Evolutionary conservation across 2,329 filamentous ascomycete genomes (phyloP), one percentile per base, ranked within the genome.

Genomic region (Parafenestella ontariensis): DNA sequence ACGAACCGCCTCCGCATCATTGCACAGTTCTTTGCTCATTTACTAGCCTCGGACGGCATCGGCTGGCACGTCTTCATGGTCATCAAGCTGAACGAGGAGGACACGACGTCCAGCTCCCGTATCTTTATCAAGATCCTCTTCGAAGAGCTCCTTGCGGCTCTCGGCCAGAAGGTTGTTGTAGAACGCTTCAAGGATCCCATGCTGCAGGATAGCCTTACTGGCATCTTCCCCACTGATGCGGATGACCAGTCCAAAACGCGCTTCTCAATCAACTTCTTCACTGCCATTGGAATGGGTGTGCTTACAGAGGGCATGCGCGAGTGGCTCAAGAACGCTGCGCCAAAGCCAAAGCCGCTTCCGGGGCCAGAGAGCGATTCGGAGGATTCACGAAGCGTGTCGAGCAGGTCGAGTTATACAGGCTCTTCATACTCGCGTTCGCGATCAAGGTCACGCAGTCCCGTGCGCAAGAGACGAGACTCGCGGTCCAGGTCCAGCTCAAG

Each of bases 251-350:
- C 91, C 71, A 95, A 97, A 77, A 92, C 93, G 34, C 88, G 94
- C 49, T 99, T 99, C 82, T 91, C 93, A 46, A 96, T 99, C 87
- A 99, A 99, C 78, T 99, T 97, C 83, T 98, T 99, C 76, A 99
- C 95, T 9, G 95, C 92, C 69, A 96, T 99, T 68, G 92, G 93
- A 54, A 96, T 99, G 90, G 95, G 95, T 72, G 87, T 86, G 21
- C 83, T 99, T 58, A 99, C 95, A 1, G 95, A 99, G 73, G 90
- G 92, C 63, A 96, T 97, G 92, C 88, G 95, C 75, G 91, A 96
- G 69, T 87, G 89, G 72, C 83, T 99, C 52, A 90, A 93, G 74
- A 96, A 92, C 70, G 66, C 57, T 31, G 86, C 96, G 77, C 93
- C 93, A 11, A 95, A 96, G 72, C 92, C 93, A 2, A 84, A 89